Conservation (phyloP, 2,329 filamentous ascomycete species). For the Dactylellina cionopaga region DNA sequence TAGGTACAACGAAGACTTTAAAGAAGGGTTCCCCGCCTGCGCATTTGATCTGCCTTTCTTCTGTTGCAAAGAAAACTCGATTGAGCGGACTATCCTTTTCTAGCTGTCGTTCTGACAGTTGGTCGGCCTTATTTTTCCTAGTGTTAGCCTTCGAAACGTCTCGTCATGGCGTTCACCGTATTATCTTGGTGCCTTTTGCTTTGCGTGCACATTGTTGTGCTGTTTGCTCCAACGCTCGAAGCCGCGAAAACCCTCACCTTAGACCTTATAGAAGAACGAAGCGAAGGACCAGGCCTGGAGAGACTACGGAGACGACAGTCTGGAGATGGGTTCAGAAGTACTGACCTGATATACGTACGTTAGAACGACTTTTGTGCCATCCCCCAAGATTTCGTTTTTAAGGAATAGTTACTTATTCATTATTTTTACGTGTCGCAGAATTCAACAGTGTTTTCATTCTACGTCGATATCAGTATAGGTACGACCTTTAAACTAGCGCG, state of each 20-base stretch:
- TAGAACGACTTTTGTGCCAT: background rate
- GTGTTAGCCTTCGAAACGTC: background rate
- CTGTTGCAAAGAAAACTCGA: background rate
- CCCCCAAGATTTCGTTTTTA: no score
- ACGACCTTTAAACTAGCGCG: background rate
- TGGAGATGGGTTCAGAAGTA: conserved; percentile 14
- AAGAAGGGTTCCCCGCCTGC: background rate
- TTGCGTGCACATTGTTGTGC: background rate
- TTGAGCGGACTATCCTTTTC: background rate
- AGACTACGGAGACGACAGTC: background rate
- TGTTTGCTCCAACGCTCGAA: background rate
- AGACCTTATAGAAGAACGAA: conserved; percentile 5
- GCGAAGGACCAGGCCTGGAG: background rate
- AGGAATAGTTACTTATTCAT: background rate
- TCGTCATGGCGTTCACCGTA: background rate
- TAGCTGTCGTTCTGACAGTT: background rate
- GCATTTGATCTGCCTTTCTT: background rate
- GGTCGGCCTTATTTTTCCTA: background rate
- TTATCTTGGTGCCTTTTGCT: background rate
- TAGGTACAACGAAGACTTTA: no score
- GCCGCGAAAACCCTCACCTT: conserved; percentile 9
- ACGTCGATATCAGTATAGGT: conserved; percentile 24
- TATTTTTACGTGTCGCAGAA: background rate
- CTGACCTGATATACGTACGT: conserved; percentile 34
- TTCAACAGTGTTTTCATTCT: conserved; percentile 10